Evolutionary conservation across 2,329 filamentous ascomycete species (phyloP), one percentile per base, ranked within the genome.

Genomic region (Diplodia corticola): DNA sequence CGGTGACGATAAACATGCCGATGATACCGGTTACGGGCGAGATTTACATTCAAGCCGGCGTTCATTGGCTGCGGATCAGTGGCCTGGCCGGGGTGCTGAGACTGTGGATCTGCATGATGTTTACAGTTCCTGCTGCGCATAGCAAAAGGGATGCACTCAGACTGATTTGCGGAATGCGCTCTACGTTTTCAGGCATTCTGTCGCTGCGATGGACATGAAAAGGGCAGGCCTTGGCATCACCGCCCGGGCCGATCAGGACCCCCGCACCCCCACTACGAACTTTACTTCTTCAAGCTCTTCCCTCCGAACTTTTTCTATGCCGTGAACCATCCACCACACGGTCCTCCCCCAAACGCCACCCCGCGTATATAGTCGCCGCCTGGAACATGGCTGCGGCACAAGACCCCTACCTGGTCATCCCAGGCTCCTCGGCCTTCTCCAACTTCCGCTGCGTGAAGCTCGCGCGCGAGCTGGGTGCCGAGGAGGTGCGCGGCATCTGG

Each of bases 341-440:
- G 57, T 61, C 44, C 57, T 49, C 48, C 57, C n/a, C 37, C 63
- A 57, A 49, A 46, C 51, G 63, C 63, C 40, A 28, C 57, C 57
- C 44, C 57, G 57, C 44, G 57, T 61, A 10, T 22, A 57, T 24
- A 65, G 63, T 49, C 51, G 63, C 46, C 64, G 64, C 64, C 64
- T 60, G 64, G 37, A 65, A 61, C 28, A 70, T 70, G 69, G 64
- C 67, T 53, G 59, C 69, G 30, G 54, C 61, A 64, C 73, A 71
- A 66, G 70, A 72, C 60, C 72, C 76, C 28, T 82, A 80, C 71
- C 74, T 82, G 61, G 77, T 82, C 61, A 76, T 85, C 66, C 81
- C 83, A 53, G 83, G 83, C 70, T 81, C 82, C 60, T 77, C 83
- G 65, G 87, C 86, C 76, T 86, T 83, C 76, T 83, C 81, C 26